Conservation (phyloP, 1,284 basidiomycete species). For the Trametes pubescens region DNA sequence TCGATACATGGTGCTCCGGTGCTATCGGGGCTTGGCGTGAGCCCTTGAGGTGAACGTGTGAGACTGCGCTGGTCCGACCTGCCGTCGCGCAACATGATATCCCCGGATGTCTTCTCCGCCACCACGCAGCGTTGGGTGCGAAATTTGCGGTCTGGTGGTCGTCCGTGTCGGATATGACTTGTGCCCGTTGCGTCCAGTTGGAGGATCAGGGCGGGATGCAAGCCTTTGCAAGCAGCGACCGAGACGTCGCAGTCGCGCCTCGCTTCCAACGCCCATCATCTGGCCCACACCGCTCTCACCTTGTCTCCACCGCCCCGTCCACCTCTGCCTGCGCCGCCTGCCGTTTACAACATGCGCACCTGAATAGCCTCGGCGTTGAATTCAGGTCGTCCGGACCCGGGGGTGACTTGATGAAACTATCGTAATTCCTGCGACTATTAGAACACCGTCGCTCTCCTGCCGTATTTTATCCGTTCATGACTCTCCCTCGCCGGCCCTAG, state of each 20-base stretch:
- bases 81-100: neutral
- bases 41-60: neutral
- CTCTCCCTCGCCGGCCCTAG: neutral
- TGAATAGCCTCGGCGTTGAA: constrained; percentile 16
- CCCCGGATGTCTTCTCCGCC: neutral
- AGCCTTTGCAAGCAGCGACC: neutral
- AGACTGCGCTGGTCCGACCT: neutral
- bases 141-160: neutral
- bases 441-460: constrained; percentile 6
- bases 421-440: constrained; percentile 16
- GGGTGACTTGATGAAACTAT: constrained; percentile 9
- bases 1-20: neutral
- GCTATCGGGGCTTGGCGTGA: constrained; percentile 3
- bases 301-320: constrained; percentile 11
- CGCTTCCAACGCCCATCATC: constrained; percentile 5
- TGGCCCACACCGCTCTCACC: neutral
- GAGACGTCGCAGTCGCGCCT: neutral
- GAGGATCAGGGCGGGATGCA: neutral
- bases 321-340: constrained; percentile 4
- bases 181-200: neutral
- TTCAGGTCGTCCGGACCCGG: constrained; percentile 4
- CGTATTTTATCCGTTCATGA: neutral
- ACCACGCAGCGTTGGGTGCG: constrained; percentile 1
- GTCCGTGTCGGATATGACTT: neutral
- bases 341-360: constrained; percentile 14